Base-by-base conservation (phyloP, 2,329 filamentous ascomycete species). In the Aotearoamyces nothofagi region DNA sequence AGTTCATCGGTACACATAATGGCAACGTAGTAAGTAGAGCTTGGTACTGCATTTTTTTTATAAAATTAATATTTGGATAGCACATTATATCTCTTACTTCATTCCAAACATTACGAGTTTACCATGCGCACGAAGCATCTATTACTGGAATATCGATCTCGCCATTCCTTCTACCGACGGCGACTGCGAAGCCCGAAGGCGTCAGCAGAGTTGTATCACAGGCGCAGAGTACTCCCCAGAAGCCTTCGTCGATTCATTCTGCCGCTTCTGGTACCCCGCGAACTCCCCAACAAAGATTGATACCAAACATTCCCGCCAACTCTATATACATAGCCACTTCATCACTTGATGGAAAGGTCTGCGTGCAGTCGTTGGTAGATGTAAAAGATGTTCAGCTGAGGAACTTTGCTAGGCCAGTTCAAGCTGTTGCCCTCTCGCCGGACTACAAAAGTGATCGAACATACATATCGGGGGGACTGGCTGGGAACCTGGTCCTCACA, bases 331-430 rank as follows among this genome's bases (percentile, higher is more conserved):
- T 98, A 40, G 87, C 79, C 2, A 92, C 87, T 1, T 83, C 90
- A 0, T 96, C 90, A 0, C 81, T 92, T 47, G 90, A 98, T 51
- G 92, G 90, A 11, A 87, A 94, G 47, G 82, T 98, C 9, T 96
- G 90, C 44, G 71, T 98, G 1, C 77, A 84, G 33, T 92, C 83
- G 1, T 58, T 98, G 12, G 58, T 90, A 12, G 87, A 98, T 45
- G 57, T 78, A 20, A 92, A 84, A 45, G 90, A 98, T 54, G 84
- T 94, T 3, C 77, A 84, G 33, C 56, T 96, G 15, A 76, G 90
- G 15, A 94, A 94, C 50, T 98, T 96, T 56, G 83, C 82, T 2
- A 71, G 92, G 4, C 92, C 92, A 0, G 74, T 98, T 3, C 84
- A 94, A 46, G 75, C 84, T 5, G 83, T 98, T 2, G 82, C 86